phyloP scores from a whole-genome alignment of 2,329 filamentous ascomycete species.

The Septoria linicola region DNA sequence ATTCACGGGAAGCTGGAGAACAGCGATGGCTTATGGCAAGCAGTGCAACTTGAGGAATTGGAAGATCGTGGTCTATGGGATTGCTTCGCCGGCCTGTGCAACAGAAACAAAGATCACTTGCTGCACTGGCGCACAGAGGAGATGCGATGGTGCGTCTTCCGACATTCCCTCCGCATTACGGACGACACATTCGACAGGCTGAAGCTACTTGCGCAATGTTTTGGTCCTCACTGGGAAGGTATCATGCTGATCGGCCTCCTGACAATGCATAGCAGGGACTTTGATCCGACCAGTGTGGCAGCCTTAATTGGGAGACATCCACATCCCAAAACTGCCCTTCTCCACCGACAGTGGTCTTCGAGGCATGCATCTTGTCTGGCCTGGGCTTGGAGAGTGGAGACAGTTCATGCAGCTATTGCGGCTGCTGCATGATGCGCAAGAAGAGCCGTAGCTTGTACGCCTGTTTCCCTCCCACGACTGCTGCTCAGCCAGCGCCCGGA shows the following conservation, averaged over 20 bases:
- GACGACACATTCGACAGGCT: neutral
- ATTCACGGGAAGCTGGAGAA: slow-evolving; percentile 15
- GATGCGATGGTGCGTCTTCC: neutral
- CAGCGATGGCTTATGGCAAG: neutral
- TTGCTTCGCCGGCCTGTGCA: neutral
- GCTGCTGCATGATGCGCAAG: too few relatives aligned
- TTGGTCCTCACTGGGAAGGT: slow-evolving; percentile 3
- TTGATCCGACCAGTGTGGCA: neutral
- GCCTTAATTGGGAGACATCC: neutral
- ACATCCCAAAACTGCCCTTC: neutral
- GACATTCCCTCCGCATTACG: neutral
- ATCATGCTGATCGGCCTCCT: neutral
- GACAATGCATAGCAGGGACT: neutral
- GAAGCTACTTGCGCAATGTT: neutral
- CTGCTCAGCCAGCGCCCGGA: too few relatives aligned
- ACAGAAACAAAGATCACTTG: neutral
- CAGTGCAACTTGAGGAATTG: slow-evolving; percentile 27
- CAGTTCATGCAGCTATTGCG: too few relatives aligned
- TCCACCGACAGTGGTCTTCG: too few relatives aligned
- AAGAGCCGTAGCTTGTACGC: too few relatives aligned
- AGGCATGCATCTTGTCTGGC: too few relatives aligned
- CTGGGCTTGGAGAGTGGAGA: too few relatives aligned
- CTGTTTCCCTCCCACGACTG: too few relatives aligned
- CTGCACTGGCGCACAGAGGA: neutral
- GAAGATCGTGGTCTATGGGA: neutral